Percentiles rank a stretch among this genome's conserved stretches.
phyloP scores from a whole-genome alignment of 345 rosid species.

The Lepidium didymum region DNA sequence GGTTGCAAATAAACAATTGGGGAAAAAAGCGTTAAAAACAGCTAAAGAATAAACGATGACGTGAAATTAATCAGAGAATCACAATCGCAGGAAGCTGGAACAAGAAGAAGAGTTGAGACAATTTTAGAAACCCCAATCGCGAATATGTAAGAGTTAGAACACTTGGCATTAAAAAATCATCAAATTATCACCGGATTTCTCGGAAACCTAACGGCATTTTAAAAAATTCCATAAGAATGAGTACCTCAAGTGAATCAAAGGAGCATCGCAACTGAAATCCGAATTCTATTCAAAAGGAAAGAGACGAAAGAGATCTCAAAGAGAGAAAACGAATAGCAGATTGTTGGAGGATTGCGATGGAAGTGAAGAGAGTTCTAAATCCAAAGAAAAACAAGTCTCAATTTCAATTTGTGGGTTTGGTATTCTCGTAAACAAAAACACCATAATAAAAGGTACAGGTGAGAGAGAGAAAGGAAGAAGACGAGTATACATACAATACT shows the following conservation, averaged over 20 bases:
- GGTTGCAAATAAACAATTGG: constrained; percentile 5
- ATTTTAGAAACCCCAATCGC: background rate
- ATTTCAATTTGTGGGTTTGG: constrained; percentile 22
- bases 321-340: background rate
- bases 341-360: constrained; percentile 6
- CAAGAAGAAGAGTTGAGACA: background rate
- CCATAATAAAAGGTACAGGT: constrained; percentile 20
- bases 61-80: background rate
- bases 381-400: background rate
- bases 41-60: background rate
- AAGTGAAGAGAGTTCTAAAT: background rate
- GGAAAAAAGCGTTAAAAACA: background rate
- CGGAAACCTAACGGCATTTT: constrained; percentile 20
- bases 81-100: background rate
- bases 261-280: constrained; percentile 11
- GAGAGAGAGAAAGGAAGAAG: constrained; percentile 22
- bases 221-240: background rate
- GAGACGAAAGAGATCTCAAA: constrained; percentile 20
- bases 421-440: constrained; percentile 21
- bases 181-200: constrained; percentile 7
- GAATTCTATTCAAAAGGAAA: background rate
- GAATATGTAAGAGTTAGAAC: background rate
- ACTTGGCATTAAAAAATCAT: background rate
- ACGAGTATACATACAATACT: constrained; percentile 19
- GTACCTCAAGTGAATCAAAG: constrained; percentile 28